Percentiles rank a stretch among this genome's conserved stretches.
Conservation (phyloP, 2,329 filamentous ascomycete genomes). For the Penicillium thymicola region DNA sequence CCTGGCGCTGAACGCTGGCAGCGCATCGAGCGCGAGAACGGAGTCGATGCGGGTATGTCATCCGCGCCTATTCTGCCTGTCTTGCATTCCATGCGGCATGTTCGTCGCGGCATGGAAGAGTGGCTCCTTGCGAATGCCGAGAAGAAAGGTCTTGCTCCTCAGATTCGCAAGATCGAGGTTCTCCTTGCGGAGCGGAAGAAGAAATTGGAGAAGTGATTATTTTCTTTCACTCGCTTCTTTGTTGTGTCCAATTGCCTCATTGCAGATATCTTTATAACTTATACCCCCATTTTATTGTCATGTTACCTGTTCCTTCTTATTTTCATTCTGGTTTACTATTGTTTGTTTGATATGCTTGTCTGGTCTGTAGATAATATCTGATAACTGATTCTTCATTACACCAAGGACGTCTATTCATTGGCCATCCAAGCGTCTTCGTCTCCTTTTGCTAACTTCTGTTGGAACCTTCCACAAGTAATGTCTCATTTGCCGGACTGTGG, state of each 20-base stretch:
- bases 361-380: background rate
- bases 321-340: background rate
- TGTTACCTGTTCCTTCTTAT: background rate
- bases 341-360: background rate
- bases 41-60: background rate
- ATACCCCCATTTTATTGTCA: slow-evolving; percentile 6
- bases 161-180: slow-evolving; percentile 63
- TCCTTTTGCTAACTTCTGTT: background rate
- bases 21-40: slow-evolving; percentile 53
- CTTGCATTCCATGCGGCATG: slow-evolving; percentile 62
- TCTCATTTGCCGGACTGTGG: background rate
- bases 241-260: background rate
- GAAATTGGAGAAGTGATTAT: slow-evolving; percentile 30
- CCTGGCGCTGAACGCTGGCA: slow-evolving; percentile 59
- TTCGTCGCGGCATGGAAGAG: slow-evolving; percentile 75
- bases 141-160: slow-evolving; percentile 62
- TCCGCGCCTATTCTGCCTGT: slow-evolving; percentile 62
- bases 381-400: background rate
- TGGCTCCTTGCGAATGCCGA: slow-evolving; percentile 82
- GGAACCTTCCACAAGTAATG: background rate
- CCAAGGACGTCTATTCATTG: background rate
- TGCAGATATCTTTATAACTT: slow-evolving; percentile 2
- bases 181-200: slow-evolving; percentile 58
- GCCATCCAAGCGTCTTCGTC: too few relatives aligned
- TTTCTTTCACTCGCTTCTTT: background rate